Evolutionary conservation across 2,329 filamentous ascomycete genomes (phyloP).

Genomic region (Aspergillus fumigatus): DNA sequence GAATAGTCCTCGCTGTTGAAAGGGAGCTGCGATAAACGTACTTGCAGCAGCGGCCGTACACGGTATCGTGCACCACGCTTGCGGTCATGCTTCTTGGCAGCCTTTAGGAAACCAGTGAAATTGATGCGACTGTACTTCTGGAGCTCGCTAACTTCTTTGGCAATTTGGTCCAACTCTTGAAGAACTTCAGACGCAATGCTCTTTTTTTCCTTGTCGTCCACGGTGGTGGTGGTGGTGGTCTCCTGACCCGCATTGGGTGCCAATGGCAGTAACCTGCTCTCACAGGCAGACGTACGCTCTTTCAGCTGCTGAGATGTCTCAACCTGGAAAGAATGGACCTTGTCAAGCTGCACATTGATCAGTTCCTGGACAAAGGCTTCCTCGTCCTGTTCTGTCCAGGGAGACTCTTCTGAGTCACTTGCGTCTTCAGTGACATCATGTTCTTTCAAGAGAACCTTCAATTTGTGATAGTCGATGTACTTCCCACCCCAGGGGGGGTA

Average conservation of each 20-base stretch:
- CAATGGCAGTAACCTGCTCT: constrained; percentile 59
- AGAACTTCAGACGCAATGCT: constrained; percentile 65
- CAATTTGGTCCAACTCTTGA: constrained; percentile 77
- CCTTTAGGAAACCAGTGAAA: constrained; percentile 96
- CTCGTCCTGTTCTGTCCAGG: constrained; percentile 93
- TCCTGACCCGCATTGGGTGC: constrained; percentile 36
- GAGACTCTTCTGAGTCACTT: constrained; percentile 52
- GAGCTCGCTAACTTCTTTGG: constrained; percentile 84
- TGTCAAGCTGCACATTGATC: constrained; percentile 90
- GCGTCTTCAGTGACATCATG: constrained; percentile 50
- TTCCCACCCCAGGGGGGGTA: constrained; percentile 87
- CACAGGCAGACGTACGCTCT: constrained; percentile 70
- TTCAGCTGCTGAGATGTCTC: constrained; percentile 75
- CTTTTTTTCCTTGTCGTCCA: constrained; percentile 41
- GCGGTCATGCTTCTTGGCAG: constrained; percentile 97
- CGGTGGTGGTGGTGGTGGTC: constrained; percentile 24
- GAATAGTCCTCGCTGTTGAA: constrained; percentile 96
- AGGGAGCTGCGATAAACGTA: constrained; percentile 78
- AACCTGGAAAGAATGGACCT: constrained; percentile 85
- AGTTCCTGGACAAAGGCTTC: constrained; percentile 91
- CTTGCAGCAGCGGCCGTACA: constrained; percentile 85
- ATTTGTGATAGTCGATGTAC: constrained; percentile 93
- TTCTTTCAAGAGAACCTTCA: constrained; percentile 85
- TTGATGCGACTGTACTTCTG: constrained; percentile 95
- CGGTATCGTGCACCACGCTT: constrained; percentile 82